Base-by-base conservation (phyloP, 1,284 basidiomycete species). In the Cutaneotrichosporon curvatum region DNA sequence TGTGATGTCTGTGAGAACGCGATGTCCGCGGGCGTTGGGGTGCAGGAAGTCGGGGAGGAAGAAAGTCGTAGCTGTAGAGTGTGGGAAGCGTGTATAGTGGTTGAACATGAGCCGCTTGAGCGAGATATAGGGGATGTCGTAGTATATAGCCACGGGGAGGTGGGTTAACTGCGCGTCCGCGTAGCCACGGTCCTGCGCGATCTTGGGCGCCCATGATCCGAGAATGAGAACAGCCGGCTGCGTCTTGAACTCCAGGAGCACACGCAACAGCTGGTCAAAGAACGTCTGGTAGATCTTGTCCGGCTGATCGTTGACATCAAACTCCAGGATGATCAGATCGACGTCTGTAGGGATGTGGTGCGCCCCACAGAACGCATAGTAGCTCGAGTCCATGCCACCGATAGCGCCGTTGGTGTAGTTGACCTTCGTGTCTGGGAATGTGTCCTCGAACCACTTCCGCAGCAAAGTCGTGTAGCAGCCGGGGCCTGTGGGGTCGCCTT, bases 291-390 rank as follows among this genome's bases (percentile, higher is more conserved):
- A 71, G 9, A 62, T 53, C 19, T 54, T 32, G 37, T 66, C 62
- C 63, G 63, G 46, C 52, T 70, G 67, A 50, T 72, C 70, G 49
- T 72, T 72, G 39, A 72, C 69, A 43, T 70, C 68, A 48, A 72
- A 71, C 53, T 72, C 70, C 18, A 72, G 56, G 2, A 72, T 53
- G 45, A 72, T 64, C 4, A 72, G 59, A 42, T 72, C 67, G 1
- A 61, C 63, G 45, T 72, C 64, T 14, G 43, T 45, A 1, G 64
- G 59, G 20, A 71, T 68, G 44, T 72, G 70, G 45, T 71, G 68
- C 14, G 66, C 66, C 64, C 70, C 70, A 40, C 70, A 71, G 56
- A 71, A 71, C 3, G 70, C 67, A 45, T 70, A 71, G 55, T 69
- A 71, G 39, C 67, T 66, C 39, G 65, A 67, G 46, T 71, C 70